Evolutionary conservation across 2,329 filamentous ascomycete species (phyloP).

Genomic region (Lecanicillium sp.): DNA sequence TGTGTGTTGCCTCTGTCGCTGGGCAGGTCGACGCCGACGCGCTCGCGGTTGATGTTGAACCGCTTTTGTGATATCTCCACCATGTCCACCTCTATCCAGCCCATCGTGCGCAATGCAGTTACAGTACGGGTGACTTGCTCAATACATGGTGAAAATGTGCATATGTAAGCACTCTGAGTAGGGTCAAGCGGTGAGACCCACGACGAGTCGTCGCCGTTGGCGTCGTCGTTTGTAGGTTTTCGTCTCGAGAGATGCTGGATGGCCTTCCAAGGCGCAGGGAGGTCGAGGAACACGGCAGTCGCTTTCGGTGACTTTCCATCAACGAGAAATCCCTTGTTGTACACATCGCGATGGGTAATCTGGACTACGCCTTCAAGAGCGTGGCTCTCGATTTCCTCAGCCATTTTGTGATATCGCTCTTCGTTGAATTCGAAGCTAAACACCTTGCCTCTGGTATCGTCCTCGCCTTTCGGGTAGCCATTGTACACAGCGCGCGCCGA

Average conservation of each 20-base stretch:
- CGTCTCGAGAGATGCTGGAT: constrained; percentile 64
- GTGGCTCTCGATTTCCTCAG: constrained; percentile 62
- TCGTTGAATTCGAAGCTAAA: constrained; percentile 81
- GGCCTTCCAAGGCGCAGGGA: constrained; percentile 76
- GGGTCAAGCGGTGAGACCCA: constrained; percentile 63
- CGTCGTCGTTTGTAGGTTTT: constrained; percentile 21
- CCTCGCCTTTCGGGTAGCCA: constrained; percentile 47
- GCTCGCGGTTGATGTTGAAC: constrained; percentile 75
- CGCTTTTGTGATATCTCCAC: constrained; percentile 77
- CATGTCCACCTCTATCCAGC: constrained; percentile 92
- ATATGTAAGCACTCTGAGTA: constrained; percentile 66
- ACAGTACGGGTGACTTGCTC: constrained; percentile 90
- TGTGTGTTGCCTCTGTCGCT: constrained; percentile 65
- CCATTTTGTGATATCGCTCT: constrained; percentile 61
- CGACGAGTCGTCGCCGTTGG: constrained; percentile 14
- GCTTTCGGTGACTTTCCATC: constrained; percentile 53
- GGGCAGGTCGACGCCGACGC: constrained; percentile 59
- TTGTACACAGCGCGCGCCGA: constrained; percentile 69
- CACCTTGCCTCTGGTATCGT: constrained; percentile 54
- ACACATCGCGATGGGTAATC: constrained; percentile 73
- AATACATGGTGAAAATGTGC: constrained; percentile 94
- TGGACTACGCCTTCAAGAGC: constrained; percentile 57
- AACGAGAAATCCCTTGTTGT: constrained; percentile 63
- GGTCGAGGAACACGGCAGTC: constrained; percentile 68
- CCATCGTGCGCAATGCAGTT: constrained; percentile 67